phyloP scores from a whole-genome alignment of 805 yeast species.

The Kazachstania taianensis region DNA sequence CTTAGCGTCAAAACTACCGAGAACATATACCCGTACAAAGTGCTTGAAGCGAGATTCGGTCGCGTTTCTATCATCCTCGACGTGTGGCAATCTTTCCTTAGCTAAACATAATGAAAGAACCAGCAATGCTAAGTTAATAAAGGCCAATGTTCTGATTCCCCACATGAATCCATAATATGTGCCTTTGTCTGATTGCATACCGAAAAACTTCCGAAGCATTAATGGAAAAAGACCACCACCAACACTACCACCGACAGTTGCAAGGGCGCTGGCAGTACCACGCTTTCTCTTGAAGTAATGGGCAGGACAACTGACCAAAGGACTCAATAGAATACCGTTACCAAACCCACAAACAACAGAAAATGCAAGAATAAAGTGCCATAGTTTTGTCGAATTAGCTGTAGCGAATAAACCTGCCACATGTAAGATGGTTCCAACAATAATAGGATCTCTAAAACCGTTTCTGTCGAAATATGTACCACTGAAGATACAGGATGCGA shows the following conservation, averaged over 20 bases:
- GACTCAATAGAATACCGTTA: conserved; percentile 45
- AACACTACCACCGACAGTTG: conserved; percentile 42
- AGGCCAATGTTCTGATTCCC: conserved; percentile 45
- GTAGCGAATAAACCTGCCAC: conserved; percentile 43
- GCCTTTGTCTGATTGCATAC: conserved; percentile 17
- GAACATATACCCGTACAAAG: conserved; percentile 20
- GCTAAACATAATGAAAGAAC: conserved; percentile 28
- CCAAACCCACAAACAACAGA: conserved; percentile 48
- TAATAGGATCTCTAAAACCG: conserved; percentile 38
- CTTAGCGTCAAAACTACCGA: conserved; percentile 28
- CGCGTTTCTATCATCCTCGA: conserved; percentile 17
- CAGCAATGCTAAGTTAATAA: conserved; percentile 33
- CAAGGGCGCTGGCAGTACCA: conserved; percentile 43
- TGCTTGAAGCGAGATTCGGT: conserved; percentile 15
- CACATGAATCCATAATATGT: conserved; percentile 38
- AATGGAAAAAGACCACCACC: conserved; percentile 49
- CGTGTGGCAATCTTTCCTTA: conserved; percentile 39
- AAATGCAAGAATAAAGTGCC: conserved; percentile 53
- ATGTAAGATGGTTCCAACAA: conserved; percentile 33
- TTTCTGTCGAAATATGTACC: conserved; percentile 51
- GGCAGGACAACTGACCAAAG: conserved; percentile 47
- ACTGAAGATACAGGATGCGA: conserved; percentile 38
- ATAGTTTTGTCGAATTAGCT: conserved; percentile 40
- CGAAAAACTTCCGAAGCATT: conserved; percentile 38
- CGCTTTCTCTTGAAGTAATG: conserved; percentile 54